Evolutionary conservation across 1,139 yeast species (phyloP).

Genomic region (Blastobotrys aristatus): DNA sequence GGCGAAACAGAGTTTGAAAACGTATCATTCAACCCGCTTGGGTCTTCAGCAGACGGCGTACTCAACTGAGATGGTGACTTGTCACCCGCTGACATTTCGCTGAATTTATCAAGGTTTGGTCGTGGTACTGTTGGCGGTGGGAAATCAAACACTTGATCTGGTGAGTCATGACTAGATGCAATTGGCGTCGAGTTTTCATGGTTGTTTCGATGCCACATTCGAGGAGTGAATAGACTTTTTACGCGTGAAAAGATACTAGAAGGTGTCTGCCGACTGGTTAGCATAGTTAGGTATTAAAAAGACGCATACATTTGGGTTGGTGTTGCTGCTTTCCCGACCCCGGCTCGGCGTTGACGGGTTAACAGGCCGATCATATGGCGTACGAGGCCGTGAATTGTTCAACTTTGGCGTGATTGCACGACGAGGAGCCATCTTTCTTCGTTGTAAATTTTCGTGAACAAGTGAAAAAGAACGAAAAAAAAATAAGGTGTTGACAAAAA

Average conservation of each 20-base stretch:
- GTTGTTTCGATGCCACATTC: conserved; percentile 11
- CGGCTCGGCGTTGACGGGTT: conserved; percentile 11
- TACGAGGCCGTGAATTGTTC: conserved; percentile 17
- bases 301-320: background rate
- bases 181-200: background rate
- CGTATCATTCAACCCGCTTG: conserved; percentile 1
- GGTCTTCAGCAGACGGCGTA: conserved; percentile 6
- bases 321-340: background rate
- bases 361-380: conserved; percentile 22
- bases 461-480: background rate
- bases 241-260: conserved; percentile 21
- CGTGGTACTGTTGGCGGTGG: conserved; percentile 20
- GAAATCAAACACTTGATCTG: conserved; percentile 16
- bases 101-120: conserved; percentile 15
- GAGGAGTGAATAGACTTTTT: conserved; percentile 21
- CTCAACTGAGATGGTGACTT: background rate
- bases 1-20: conserved; percentile 30
- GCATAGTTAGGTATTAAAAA: too few relatives aligned
- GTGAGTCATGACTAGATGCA: background rate
- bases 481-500: background rate
- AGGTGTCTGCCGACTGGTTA: too few relatives aligned
- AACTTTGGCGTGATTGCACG: conserved; percentile 16
- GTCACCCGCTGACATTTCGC: conserved; percentile 4
- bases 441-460: background rate
- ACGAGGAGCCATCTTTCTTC: conserved; percentile 13